Percentiles rank a stretch among this genome's conserved stretches.
These are phyloP conservation scores for Leptomonas seymouri DNA, from an alignment of 208 protist genomes.

Conservation along the genomic window DNA sequence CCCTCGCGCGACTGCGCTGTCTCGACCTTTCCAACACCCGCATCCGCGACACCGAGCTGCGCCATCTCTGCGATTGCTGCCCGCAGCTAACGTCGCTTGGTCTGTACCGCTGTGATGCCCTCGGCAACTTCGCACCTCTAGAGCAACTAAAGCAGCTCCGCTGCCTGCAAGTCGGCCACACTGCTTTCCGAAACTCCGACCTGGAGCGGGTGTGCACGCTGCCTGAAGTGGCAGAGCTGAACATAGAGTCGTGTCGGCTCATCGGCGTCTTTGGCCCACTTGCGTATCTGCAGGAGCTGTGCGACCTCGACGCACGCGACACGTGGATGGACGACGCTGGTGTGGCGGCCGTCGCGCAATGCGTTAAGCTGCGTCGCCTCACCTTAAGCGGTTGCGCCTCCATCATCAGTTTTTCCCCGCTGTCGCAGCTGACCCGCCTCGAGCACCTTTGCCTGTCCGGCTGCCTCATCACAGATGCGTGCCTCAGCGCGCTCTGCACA, in stretches of 20 bases:
- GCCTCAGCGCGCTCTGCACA: constrained; percentile 15
- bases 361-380: constrained; percentile 17
- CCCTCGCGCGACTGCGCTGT: constrained; percentile 5
- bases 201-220: constrained; percentile 26
- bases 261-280: constrained; percentile 25
- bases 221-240: constrained; percentile 19
- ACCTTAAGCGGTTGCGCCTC: constrained; percentile 19
- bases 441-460: constrained; percentile 22
- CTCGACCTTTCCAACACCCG: constrained; percentile 22
- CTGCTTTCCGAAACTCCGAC: constrained; percentile 25
- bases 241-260: constrained; percentile 25
- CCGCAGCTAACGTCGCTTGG: constrained; percentile 11
- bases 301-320: constrained; percentile 17
- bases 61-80: constrained; percentile 20
- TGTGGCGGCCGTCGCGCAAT: constrained; percentile 18
- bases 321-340: constrained; percentile 25
- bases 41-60: constrained; percentile 14
- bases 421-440: constrained; percentile 18
- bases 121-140: constrained; percentile 27
- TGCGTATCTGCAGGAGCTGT: background rate
- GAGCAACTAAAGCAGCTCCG: constrained; percentile 13
- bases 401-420: constrained; percentile 13
- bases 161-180: constrained; percentile 22
- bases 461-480: constrained; percentile 15
- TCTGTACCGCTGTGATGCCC: constrained; percentile 16